Percentiles rank a stretch among this genome's conserved stretches.
These are phyloP conservation scores for Aquilaria sinensis DNA, from an alignment of 345 rosid genomes.

Conservation along the genomic window DNA sequence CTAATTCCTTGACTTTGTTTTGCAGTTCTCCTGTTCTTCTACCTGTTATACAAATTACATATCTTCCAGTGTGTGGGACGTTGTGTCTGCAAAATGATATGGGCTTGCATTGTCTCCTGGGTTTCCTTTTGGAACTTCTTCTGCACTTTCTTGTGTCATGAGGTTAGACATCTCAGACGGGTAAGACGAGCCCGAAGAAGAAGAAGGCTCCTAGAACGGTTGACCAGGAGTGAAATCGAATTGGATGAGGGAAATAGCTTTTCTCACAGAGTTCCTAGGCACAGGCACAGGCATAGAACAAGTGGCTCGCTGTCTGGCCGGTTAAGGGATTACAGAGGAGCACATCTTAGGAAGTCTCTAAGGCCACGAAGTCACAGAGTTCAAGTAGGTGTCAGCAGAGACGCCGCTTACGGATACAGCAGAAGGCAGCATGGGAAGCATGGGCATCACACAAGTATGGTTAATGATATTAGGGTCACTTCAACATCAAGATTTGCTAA, in stretches of 20 bases:
- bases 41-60: slow-evolving; percentile 37
- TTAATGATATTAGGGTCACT: slow-evolving; percentile 31
- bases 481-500: slow-evolving; percentile 35
- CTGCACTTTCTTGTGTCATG: slow-evolving; percentile 30
- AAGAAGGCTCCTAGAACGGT: slow-evolving; percentile 12
- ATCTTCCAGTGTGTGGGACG: slow-evolving; percentile 39
- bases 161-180: slow-evolving; percentile 23
- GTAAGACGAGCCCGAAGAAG: slow-evolving; percentile 4
- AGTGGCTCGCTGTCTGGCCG: slow-evolving; percentile 2
- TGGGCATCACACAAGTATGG: slow-evolving; percentile 11
- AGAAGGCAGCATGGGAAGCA: slow-evolving; percentile 13
- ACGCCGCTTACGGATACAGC: slow-evolving; percentile 10
- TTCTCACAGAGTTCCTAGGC: slow-evolving; percentile 5
- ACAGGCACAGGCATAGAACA: not conserved
- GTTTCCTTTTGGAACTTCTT: slow-evolving; percentile 27
- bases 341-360: slow-evolving; percentile 34
- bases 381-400: slow-evolving; percentile 28
- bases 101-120: slow-evolving; percentile 38
- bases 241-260: slow-evolving; percentile 6
- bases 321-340: slow-evolving; percentile 19
- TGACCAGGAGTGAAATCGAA: slow-evolving; percentile 9
- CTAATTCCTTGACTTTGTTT: not conserved
- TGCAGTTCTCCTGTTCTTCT: slow-evolving; percentile 41
- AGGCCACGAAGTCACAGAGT: slow-evolving; percentile 37
- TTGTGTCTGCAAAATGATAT: slow-evolving; percentile 31